Evolutionary conservation across 345 rosid genomes (phyloP).

Genomic region (Psidium friedrichsthalianum): DNA sequence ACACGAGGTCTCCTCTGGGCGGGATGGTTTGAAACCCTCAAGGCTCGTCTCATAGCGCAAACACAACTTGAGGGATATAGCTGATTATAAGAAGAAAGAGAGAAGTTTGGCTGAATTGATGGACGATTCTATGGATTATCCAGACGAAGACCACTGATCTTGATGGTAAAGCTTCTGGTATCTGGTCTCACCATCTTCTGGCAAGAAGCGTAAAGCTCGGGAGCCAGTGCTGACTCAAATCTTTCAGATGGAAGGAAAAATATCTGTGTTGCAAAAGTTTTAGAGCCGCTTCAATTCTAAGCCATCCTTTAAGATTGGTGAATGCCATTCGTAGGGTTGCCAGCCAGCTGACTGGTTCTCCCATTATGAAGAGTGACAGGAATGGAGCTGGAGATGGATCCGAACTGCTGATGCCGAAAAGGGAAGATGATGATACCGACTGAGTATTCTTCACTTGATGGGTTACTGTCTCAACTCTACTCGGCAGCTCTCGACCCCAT

Average conservation of each 20-base stretch:
- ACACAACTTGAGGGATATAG: conserved; percentile 52
- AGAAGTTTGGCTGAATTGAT: conserved; percentile 40
- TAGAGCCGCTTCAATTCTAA: conserved; percentile 17
- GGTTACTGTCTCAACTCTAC: conserved; percentile 55
- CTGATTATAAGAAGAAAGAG: conserved; percentile 36
- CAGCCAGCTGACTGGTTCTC: conserved; percentile 79
- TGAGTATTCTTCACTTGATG: conserved; percentile 50
- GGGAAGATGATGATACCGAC: conserved; percentile 10
- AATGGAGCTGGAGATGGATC: conserved; percentile 28
- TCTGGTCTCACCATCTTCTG: conserved; percentile 27
- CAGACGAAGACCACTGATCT: conserved; percentile 27
- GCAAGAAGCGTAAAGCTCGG: conserved; percentile 43
- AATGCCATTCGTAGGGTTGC: conserved; percentile 85
- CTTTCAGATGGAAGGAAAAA: conserved; percentile 44
- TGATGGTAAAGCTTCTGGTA: conserved; percentile 35
- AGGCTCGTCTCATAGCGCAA: conserved; percentile 37
- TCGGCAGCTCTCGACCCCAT: conserved; percentile 57
- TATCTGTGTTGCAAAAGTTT: conserved; percentile 55
- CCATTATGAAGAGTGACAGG: conserved; percentile 40
- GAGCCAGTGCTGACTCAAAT: conserved; percentile 26
- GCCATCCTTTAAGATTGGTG: conserved; percentile 89
- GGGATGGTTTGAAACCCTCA: conserved; percentile 13
- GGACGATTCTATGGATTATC: conserved; percentile 34
- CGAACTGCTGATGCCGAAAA: conserved; percentile 25
- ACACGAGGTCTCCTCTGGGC: conserved; percentile 8